Conservation (phyloP, 2,329 filamentous ascomycete species). For the Aspergillus quadricinctus region DNA sequence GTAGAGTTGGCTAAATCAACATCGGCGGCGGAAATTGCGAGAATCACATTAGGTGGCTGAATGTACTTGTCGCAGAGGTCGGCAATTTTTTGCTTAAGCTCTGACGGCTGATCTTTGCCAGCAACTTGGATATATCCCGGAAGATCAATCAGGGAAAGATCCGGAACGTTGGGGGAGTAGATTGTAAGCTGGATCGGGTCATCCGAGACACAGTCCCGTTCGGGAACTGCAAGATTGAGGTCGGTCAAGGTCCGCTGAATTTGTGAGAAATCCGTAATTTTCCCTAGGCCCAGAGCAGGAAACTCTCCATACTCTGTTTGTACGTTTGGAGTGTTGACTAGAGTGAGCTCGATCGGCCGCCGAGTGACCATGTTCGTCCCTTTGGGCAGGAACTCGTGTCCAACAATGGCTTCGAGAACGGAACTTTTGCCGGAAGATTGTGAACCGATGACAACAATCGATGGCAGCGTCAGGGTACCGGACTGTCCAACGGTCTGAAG, state of each 20-base stretch:
- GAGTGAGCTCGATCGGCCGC: conserved; percentile 88
- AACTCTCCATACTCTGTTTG: conserved; percentile 93
- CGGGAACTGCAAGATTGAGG: conserved; percentile 87
- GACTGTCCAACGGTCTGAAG: conserved; percentile 90
- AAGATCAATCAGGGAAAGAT: conserved; percentile 91
- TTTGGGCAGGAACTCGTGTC: conserved; percentile 95
- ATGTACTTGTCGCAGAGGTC: conserved; percentile 99
- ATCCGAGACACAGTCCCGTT: conserved; percentile 87
- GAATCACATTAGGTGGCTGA: conserved; percentile 88
- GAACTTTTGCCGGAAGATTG: conserved; percentile 98
- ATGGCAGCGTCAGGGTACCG: conserved; percentile 79
- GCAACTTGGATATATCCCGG: conserved; percentile 97
- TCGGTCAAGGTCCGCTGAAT: conserved; percentile 94
- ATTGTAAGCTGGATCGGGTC: conserved; percentile 95
- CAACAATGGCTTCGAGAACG: conserved; percentile 92
- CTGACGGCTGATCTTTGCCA: conserved; percentile 80
- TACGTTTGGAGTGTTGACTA: conserved; percentile 89
- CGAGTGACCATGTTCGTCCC: conserved; percentile 99
- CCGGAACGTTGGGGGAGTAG: conserved; percentile 90
- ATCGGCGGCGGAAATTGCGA: conserved; percentile 95
- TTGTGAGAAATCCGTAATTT: conserved; percentile 75
- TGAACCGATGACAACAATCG: conserved; percentile 98
- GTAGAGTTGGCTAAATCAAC: conserved; percentile 97
- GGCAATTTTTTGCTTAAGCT: conserved; percentile 92
- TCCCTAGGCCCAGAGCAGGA: conserved; percentile 81